A percentile compares a stretch with the other conserved stretches of the same genome.
Conservation (phyloP, 805 yeast species). For the Torulaspora gathmanii region DNA sequence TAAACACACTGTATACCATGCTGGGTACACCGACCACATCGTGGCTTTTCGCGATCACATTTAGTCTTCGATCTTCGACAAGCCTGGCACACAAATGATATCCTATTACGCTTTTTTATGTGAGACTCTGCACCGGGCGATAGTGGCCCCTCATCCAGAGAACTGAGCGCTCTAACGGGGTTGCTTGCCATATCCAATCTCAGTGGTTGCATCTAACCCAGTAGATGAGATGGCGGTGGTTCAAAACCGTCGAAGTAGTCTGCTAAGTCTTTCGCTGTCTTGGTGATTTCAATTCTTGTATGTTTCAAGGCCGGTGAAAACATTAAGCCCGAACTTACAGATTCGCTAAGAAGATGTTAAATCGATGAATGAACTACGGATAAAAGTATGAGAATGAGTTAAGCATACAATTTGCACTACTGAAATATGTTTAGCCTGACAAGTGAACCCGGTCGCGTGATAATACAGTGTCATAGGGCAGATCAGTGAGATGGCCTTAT, state of each 20-base stretch:
- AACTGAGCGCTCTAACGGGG: neutral
- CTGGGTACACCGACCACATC: constrained; percentile 31
- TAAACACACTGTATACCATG: constrained; percentile 30
- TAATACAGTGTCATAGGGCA: neutral
- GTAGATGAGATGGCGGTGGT: neutral
- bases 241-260: no score
- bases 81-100: constrained; percentile 35
- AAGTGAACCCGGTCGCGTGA: neutral
- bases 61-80: constrained; percentile 35
- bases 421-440: neutral
- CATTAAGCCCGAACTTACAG: neutral
- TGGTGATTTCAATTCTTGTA: no score
- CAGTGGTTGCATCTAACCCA: constrained; percentile 4
- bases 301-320: neutral
- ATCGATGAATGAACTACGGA: neutral
- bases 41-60: constrained; percentile 34
- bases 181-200: neutral
- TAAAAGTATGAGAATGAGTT: neutral
- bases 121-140: constrained; percentile 6
- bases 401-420: neutral
- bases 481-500: constrained; percentile 2
- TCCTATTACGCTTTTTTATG: constrained; percentile 27
- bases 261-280: no score
- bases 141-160: neutral
- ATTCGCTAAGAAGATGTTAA: neutral